Evolutionary conservation across 768 basidiomycete species (phyloP).

Genomic region (Mycena leptocephala): DNA sequence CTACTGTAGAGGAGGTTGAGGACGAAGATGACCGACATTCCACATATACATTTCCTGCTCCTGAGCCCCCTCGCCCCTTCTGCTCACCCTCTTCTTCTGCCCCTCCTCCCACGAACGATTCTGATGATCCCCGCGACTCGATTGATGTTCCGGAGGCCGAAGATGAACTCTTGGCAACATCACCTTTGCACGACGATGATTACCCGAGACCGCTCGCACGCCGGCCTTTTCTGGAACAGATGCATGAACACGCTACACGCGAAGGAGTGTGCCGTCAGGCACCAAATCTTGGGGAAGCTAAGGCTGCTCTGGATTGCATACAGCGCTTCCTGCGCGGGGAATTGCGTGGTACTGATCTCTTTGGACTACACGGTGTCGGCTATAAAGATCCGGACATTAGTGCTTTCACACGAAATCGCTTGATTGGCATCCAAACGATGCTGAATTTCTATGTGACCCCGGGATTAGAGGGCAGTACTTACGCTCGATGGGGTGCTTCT

Average conservation of each 20-base stretch:
- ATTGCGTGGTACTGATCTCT: slow-evolving; percentile 19
- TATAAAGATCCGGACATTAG: slow-evolving; percentile 33
- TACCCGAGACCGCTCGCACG: slow-evolving; percentile 10
- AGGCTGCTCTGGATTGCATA: neutral
- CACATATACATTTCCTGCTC: slow-evolving; percentile 5
- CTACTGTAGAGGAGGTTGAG: slow-evolving; percentile 9
- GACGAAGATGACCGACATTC: slow-evolving; percentile 3
- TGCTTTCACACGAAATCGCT: slow-evolving; percentile 8
- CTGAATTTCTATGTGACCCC: slow-evolving; percentile 24
- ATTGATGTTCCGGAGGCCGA: neutral
- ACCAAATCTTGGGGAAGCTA: slow-evolving; percentile 14
- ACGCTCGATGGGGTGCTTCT: slow-evolving; percentile 28
- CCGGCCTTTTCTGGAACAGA: neutral
- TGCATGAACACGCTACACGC: neutral
- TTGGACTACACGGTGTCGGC: slow-evolving; percentile 19
- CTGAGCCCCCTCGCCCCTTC: neutral
- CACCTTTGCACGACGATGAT: slow-evolving; percentile 2
- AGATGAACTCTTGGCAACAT: slow-evolving; percentile 11
- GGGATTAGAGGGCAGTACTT: no score
- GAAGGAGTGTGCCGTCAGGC: slow-evolving; percentile 9
- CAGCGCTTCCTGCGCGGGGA: slow-evolving; percentile 12
- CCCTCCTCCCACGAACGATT: neutral
- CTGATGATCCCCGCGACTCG: neutral
- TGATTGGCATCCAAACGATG: slow-evolving; percentile 24
- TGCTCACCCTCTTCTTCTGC: neutral